These are phyloP conservation scores for Psophocarpus tetragonolobus DNA, from an alignment of 306 rosid species.

Conservation along the genomic window DNA sequence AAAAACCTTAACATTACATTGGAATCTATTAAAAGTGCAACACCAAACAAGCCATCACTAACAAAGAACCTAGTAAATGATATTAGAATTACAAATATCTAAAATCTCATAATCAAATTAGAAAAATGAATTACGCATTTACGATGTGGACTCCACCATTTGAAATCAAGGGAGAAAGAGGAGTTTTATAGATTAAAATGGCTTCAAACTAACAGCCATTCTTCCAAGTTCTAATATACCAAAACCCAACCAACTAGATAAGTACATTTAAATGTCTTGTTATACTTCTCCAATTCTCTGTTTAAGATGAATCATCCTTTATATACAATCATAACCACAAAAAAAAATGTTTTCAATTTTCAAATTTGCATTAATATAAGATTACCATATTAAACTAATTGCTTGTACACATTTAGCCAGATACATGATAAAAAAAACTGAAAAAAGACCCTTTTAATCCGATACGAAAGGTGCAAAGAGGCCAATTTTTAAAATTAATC, in stretches of 20 bases:
- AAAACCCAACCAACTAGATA: no score
- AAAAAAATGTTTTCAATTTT: no score
- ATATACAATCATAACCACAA: no score
- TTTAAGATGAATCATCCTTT: no score
- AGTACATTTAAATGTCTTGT: no score
- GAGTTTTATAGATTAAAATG: neutral
- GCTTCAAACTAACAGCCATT: no score
- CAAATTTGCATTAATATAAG: neutral
- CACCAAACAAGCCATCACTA: constrained; percentile 6
- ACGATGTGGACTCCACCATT: constrained; percentile 12
- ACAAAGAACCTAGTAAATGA: neutral
- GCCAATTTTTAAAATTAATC: neutral
- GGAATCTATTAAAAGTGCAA: constrained; percentile 4
- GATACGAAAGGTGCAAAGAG: neutral
- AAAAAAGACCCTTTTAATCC: neutral
- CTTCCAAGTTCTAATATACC: no score
- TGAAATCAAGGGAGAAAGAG: neutral
- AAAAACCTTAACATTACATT: no score
- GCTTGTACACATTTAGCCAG: neutral
- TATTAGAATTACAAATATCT: neutral
- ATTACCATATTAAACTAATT: neutral
- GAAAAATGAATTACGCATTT: neutral
- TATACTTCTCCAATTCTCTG: no score
- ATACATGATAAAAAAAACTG: no score
- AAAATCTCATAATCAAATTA: neutral